These are phyloP conservation scores for Tylopilus intermedius DNA, from an alignment of 768 basidiomycete species.

Conservation along the genomic window DNA sequence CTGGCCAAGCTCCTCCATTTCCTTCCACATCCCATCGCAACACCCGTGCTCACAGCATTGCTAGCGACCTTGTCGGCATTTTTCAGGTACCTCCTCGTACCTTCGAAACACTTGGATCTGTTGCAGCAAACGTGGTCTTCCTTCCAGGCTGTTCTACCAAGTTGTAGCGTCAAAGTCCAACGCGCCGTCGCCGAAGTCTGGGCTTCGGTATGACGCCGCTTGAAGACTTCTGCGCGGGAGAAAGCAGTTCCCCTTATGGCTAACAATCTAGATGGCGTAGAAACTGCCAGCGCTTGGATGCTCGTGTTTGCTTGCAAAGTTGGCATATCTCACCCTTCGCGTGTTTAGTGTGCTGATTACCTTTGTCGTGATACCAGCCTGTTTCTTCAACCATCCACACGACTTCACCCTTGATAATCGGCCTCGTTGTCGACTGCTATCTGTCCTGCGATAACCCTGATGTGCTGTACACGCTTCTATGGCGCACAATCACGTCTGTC, in stretches of 20 bases:
- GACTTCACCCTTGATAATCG: slow-evolving; percentile 57
- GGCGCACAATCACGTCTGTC: slow-evolving; percentile 71
- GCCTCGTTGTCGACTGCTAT: slow-evolving; percentile 53
- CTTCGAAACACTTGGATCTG: slow-evolving; percentile 48
- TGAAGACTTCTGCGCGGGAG: slow-evolving; percentile 57
- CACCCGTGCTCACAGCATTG: no score
- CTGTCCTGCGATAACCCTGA: slow-evolving; percentile 39
- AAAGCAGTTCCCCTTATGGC: slow-evolving; percentile 54
- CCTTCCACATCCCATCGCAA: no score
- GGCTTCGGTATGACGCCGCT: slow-evolving; percentile 69
- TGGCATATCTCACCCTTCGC: slow-evolving; percentile 4
- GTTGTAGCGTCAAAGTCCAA: slow-evolving; percentile 67
- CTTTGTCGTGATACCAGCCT: slow-evolving; percentile 41
- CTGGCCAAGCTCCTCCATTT: no score
- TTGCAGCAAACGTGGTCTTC: slow-evolving; percentile 57
- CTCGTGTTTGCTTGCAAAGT: slow-evolving; percentile 80
- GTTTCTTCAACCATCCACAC: slow-evolving; percentile 81
- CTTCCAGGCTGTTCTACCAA: slow-evolving; percentile 47
- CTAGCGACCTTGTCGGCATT: slow-evolving; percentile 63
- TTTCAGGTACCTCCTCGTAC: slow-evolving; percentile 71
- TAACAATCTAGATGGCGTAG: slow-evolving; percentile 43
- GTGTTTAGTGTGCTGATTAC: not conserved
- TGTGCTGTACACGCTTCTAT: slow-evolving; percentile 50
- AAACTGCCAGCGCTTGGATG: slow-evolving; percentile 69
- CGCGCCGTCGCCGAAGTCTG: slow-evolving; percentile 82